Conservation (phyloP, 106 monocot genomes). For the Hemerocallis citrina region DNA sequence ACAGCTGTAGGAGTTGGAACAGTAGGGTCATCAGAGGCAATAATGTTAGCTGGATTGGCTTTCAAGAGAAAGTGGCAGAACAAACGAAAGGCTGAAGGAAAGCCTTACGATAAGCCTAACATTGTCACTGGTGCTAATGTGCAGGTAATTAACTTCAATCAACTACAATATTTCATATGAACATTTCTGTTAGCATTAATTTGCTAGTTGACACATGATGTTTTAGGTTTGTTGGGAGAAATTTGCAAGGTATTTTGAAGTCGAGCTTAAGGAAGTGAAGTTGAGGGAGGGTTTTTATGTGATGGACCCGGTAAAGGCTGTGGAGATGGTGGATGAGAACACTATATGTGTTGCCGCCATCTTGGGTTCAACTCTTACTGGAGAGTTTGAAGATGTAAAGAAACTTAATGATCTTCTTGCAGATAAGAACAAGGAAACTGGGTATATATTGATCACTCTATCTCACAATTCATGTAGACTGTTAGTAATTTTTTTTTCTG, state of each 20-base stretch:
- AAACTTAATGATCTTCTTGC: slow-evolving; percentile 60
- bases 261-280: slow-evolving; percentile 85
- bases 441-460: slow-evolving; percentile 25
- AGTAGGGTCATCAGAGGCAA: slow-evolving; percentile 78
- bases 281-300: slow-evolving; percentile 57
- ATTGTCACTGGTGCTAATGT: slow-evolving; percentile 87
- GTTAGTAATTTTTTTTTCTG: too few species aligned
- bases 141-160: slow-evolving; percentile 31
- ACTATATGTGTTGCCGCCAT: slow-evolving; percentile 79
- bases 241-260: slow-evolving; percentile 94
- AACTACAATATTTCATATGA: not conserved
- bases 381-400: slow-evolving; percentile 90
- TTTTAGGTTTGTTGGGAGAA: slow-evolving; percentile 97
- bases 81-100: slow-evolving; percentile 63
- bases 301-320: slow-evolving; percentile 75
- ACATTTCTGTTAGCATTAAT: not conserved
- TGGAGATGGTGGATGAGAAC: slow-evolving; percentile 80
- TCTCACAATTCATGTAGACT: not conserved
- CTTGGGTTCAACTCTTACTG: slow-evolving; percentile 76
- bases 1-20: slow-evolving; percentile 72
- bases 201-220: not conserved
- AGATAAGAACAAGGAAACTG: slow-evolving; percentile 69
- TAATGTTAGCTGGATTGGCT: slow-evolving; percentile 82
- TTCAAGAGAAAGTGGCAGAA: slow-evolving; percentile 91
- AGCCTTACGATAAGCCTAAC: slow-evolving; percentile 70